Base-by-base conservation (phyloP, 106 monocot genomes). In the Dactylorhiza incarnata region DNA sequence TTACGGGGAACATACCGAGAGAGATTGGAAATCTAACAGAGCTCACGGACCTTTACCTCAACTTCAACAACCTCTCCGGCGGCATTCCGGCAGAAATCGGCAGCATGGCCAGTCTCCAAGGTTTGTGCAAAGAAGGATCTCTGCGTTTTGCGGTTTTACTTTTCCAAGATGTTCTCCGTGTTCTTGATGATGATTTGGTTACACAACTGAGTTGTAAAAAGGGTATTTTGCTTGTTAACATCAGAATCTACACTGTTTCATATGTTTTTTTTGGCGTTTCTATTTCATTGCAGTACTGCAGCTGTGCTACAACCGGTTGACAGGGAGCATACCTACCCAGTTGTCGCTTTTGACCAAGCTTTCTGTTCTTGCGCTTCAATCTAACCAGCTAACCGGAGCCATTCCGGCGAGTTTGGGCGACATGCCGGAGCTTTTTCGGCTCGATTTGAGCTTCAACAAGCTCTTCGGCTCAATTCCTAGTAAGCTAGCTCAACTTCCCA, bases 341-440 rank as follows among this genome's bases (percentile, higher is more conserved):
- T 63, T 95, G 11, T 89, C 89, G 13, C 51, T 68, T n/a, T 73
- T 89, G 75, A 89, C 84, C 81, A 89, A 75, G 74, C 91, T 95
- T 48, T 76, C 24, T 75, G 94, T 91, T 22, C 91, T 95, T 12
- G 91, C 91, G 9, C 61, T 91, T 52, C 89, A 95, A 70, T 89
- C 85, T 5, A 95, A 95, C 74, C 78, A 43, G 54, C 61, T 95
- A 62, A 87, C 75, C 46, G 89, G 94, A 68, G 91, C 94, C 17
- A 95, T 95, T 66, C 94, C 89, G 0, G 94, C 94, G 16, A 87
- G 89, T 72, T 78, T 95, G 61, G 94, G 94, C 5, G 89, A 95
- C 48, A 43, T 91, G 44, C 53, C 74, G 15, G 76, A 74, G 78
- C 72, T 95, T 51, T 77, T 53, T 9, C 81, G 91, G 10, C 65